phyloP scores from a whole-genome alignment of 2,329 filamentous ascomycete genomes.

The Sarocladium brachiariae region DNA sequence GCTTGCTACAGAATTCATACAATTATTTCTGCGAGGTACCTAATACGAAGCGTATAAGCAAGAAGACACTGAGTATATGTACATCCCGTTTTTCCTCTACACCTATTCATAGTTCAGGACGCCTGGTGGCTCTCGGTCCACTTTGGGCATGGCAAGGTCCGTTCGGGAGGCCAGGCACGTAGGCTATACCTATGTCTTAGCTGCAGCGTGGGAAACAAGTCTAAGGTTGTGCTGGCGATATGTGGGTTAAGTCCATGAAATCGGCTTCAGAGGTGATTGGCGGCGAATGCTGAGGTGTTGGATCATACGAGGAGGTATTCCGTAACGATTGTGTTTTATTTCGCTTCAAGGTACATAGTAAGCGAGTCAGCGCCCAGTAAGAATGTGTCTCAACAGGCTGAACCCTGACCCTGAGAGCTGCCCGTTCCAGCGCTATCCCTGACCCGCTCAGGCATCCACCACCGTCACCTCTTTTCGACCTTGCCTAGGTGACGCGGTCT shows the following conservation, averaged over 20 bases:
- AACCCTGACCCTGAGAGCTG: not conserved
- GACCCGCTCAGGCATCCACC: not conserved
- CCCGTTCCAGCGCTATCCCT: conserved; percentile 3
- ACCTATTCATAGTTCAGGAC: not conserved
- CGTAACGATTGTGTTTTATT: too few relatives aligned
- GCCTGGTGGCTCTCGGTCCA: too few relatives aligned
- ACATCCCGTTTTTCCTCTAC: too few relatives aligned
- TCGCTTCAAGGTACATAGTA: too few relatives aligned
- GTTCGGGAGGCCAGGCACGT: too few relatives aligned
- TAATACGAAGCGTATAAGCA: too few relatives aligned
- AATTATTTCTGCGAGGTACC: too few relatives aligned
- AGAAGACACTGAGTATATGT: not conserved
- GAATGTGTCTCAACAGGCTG: not conserved
- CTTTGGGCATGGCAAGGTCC: too few relatives aligned
- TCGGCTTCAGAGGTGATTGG: not conserved
- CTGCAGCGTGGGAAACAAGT: not conserved
- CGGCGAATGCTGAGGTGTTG: not conserved
- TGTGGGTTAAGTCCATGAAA: not conserved
- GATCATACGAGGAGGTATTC: not conserved
- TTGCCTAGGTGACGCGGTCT: conserved; percentile 1
- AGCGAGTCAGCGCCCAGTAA: not conserved
- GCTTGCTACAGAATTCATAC: too few relatives aligned
- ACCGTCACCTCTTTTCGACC: not conserved
- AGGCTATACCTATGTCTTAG: too few relatives aligned
- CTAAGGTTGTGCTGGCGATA: not conserved